Base-by-base conservation (phyloP, 805 yeast species). In the Metschnikowia picachoensis region DNA sequence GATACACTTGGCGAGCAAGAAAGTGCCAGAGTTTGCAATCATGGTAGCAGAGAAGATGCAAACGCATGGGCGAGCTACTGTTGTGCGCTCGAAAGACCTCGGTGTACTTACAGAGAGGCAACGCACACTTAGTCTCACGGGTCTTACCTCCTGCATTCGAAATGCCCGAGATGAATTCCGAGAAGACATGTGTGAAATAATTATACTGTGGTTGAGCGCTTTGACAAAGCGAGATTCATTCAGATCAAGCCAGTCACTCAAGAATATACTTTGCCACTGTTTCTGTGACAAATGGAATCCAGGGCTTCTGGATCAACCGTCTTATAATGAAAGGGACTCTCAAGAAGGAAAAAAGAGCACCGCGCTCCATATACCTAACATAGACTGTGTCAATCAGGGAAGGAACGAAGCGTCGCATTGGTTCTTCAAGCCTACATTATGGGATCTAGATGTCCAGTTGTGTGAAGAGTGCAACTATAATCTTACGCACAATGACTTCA, bases 171-270 rank as follows among this genome's bases (percentile, higher is more conserved):
- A 88, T 58, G 67, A 78, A 7, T 84, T 87, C 59, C 70, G 94
- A 43, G 96, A 89, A 59, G 91, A 85, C 47, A 82, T 86, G 87
- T 82, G 85, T 53, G 82, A 78, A 35, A 89, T 83, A 50, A 79
- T 88, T 15, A 60, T 86, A 7, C 56, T 61, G n/a, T 85, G 94
- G 90, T 59, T 88, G 5, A 61, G 67, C 27, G 84, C 80, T 34
- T 62, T 89, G 27, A 69, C 84, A 0, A 73, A 72, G 38, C 74
- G 85, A 10, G 74, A 78, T 32, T 55, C 83, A 4, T 73, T 74
- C 48, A 78, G 78, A 9, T 75, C 76, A 41, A 76, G 77, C 52
- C 62, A 65, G 30, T 49, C 69, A 1, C 61, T 77, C 6, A 72
- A 83, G 40, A 75, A 79, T 39, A 56, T 76, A 0, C 66, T 86